Percentiles rank a stretch among this genome's conserved stretches.
These are phyloP conservation scores for Dictyostelium discoideum DNA, from an alignment of 78 protist genomes.

Conservation along the genomic window dicty_2.7 NC_007088.5:625001-625500, in stretches of 20 bases:
- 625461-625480: neutral
- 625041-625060: neutral
- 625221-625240: neutral
- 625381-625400: conserved; percentile 30
- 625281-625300: neutral
- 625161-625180: neutral
- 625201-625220: neutral
- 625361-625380: conserved; percentile 61
- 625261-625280: neutral
- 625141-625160: neutral
- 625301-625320: neutral
- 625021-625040: neutral
- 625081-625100: neutral
- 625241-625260: neutral
- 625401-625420: neutral
- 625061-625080: neutral
- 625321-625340: neutral
- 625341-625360: neutral
- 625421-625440: neutral
- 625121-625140: neutral
- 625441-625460: conserved; percentile 56
- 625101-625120: neutral
- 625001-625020: neutral
- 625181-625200: neutral
- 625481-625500: neutral